Evolutionary conservation across 2,329 filamentous ascomycete species (phyloP).

Genomic region (Claviceps arundinis): DNA sequence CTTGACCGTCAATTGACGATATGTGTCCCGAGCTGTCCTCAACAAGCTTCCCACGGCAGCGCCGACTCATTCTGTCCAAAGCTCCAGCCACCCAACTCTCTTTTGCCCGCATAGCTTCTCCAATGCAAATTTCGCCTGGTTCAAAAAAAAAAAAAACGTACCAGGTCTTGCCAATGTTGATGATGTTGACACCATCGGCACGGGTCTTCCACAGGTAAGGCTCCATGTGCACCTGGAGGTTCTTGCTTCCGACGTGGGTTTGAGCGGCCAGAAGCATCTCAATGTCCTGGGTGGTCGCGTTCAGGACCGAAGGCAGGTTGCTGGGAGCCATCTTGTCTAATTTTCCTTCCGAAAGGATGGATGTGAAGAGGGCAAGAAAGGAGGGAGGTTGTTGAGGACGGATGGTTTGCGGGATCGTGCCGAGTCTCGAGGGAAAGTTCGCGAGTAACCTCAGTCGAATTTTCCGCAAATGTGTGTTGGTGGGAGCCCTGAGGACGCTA

Average conservation of each 20-base stretch:
- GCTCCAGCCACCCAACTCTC: background rate
- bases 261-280: constrained; percentile 98
- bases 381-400: constrained; percentile 11
- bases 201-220: constrained; percentile 99
- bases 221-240: constrained; percentile 99
- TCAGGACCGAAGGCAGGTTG: constrained; percentile 90
- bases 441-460: constrained; percentile 20
- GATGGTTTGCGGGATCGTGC: constrained; percentile 10
- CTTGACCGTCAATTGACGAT: background rate
- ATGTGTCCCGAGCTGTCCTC: too few relatives aligned
- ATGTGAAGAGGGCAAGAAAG: constrained; percentile 15
- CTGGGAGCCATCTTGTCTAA: constrained; percentile 79
- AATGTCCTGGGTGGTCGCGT: constrained; percentile 95
- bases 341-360: constrained; percentile 22
- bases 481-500: constrained; percentile 23
- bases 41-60: background rate
- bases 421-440: constrained; percentile 27
- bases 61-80: background rate
- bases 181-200: constrained; percentile 92
- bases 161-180: constrained; percentile 99
- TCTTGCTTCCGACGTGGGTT: constrained; percentile 95
- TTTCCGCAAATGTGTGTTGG: constrained; percentile 27
- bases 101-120: too few relatives aligned
- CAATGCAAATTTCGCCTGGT: too few relatives aligned
- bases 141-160: constrained; percentile 32